Conservation (phyloP, 495 filamentous ascomycete species). For the Aspergillus diversus region DNA sequence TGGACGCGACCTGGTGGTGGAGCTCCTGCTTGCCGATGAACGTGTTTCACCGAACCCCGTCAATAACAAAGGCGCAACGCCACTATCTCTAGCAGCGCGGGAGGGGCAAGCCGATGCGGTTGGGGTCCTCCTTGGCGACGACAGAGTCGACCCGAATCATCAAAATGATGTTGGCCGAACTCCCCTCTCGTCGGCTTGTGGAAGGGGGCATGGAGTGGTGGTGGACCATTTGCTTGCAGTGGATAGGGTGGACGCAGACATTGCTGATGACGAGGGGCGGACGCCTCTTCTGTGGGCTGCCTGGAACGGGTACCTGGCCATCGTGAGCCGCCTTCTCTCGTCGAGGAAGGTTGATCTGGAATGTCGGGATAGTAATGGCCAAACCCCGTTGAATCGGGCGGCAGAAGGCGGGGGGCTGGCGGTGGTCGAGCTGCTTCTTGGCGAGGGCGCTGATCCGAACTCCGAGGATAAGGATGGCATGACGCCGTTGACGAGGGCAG, state of each 20-base stretch:
- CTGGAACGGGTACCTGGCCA: conserved; percentile 1
- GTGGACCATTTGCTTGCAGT: conserved; percentile 1
- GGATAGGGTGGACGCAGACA: conserved; percentile 4
- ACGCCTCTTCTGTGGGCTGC: conserved; percentile 11
- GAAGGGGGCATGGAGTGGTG: not conserved
- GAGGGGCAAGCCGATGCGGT: conserved; percentile 1
- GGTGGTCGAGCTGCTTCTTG: conserved; percentile 28
- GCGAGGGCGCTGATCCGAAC: conserved; percentile 31
- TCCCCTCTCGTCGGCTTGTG: conserved; percentile 12
- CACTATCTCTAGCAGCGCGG: conserved; percentile 12
- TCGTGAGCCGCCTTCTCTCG: conserved; percentile 11
- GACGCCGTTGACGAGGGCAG: conserved; percentile 19
- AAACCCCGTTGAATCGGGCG: not conserved
- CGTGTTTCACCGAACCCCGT: not conserved
- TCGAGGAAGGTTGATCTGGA: conserved; percentile 6
- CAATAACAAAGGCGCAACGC: conserved; percentile 1
- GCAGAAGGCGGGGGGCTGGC: conserved; percentile 9
- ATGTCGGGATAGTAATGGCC: conserved; percentile 8
- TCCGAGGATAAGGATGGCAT: conserved; percentile 17
- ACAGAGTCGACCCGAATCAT: conserved; percentile 3
- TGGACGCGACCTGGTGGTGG: conserved; percentile 5
- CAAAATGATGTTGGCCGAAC: conserved; percentile 2
- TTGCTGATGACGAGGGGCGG: conserved; percentile 9
- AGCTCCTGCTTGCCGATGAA: not conserved
- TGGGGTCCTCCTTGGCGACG: conserved; percentile 2